phyloP scores from a whole-genome alignment of 176 grass and related monocot species.

The Guadua angustifolia region DNA sequence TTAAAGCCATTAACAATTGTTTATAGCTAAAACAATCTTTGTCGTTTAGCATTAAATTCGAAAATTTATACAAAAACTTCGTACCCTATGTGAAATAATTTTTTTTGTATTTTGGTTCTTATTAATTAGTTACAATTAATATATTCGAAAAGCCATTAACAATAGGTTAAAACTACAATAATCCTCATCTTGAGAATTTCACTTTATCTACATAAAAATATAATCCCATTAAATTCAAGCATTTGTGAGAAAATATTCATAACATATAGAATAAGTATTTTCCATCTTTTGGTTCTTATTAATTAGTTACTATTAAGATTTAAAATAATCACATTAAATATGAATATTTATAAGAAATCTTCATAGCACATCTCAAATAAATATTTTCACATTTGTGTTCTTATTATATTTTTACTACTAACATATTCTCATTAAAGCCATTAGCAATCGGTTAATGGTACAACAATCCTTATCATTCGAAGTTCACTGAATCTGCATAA shows the following conservation, averaged over 20 bases:
- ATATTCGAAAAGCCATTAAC: background rate
- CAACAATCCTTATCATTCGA: too few relatives aligned
- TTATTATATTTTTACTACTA: background rate
- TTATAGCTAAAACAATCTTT: background rate
- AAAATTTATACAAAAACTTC: background rate
- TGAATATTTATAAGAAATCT: too few relatives aligned
- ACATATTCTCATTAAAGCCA: background rate
- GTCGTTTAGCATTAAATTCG: background rate
- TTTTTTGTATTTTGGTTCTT: background rate
- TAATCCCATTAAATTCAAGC: background rate
- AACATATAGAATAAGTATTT: too few relatives aligned
- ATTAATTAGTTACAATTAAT: background rate
- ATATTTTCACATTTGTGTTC: background rate
- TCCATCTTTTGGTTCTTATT: too few relatives aligned
- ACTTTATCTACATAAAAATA: background rate
- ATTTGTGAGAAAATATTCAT: too few relatives aligned
- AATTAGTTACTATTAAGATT: too few relatives aligned
- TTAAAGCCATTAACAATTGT: background rate
- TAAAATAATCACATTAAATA: too few relatives aligned
- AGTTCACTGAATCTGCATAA: too few relatives aligned
- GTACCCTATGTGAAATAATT: background rate
- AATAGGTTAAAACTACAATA: background rate
- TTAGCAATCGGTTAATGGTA: too few relatives aligned
- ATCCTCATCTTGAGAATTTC: background rate
- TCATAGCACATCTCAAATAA: background rate